phyloP scores from a whole-genome alignment of 1,284 basidiomycete species.

The Earliella scabrosa region DNA sequence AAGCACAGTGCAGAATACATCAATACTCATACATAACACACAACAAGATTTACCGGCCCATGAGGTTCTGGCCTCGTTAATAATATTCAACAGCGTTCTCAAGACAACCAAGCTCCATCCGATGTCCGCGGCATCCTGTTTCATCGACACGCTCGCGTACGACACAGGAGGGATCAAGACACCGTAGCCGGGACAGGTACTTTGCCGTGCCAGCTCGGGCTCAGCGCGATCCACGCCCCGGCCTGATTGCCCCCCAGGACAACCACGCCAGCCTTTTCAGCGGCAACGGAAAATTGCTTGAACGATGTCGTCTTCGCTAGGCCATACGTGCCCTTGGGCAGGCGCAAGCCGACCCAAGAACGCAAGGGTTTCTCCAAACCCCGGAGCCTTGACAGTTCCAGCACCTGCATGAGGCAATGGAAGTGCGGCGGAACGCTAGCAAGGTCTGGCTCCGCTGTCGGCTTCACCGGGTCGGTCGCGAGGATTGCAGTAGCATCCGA shows the following conservation, averaged over 20 bases:
- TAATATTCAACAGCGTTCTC: background rate
- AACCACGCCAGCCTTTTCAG: conserved; percentile 49
- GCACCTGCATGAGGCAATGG: conserved; percentile 15
- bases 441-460: background rate
- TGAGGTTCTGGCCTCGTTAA: background rate
- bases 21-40: conserved; percentile 16
- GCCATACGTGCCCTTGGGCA: conserved; percentile 42
- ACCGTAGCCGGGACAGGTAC: background rate
- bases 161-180: background rate
- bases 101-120: background rate
- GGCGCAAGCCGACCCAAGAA: conserved; percentile 41
- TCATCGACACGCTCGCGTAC: background rate
- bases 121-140: too few relatives aligned
- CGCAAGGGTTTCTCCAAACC: conserved; percentile 42
- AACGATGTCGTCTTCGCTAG: conserved; percentile 48
- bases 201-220: conserved; percentile 18
- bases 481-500: background rate
- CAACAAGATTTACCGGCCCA: conserved; percentile 6
- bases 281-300: conserved; percentile 47
- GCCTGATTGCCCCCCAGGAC: conserved; percentile 48
- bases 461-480: background rate
- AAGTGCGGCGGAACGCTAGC: conserved; percentile 14
- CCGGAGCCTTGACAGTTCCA: conserved; percentile 31
- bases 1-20: conserved; percentile 1
- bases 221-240: conserved; percentile 51